Percentiles rank a stretch among this genome's conserved stretches.
Evolutionary conservation across 2,329 filamentous ascomycete genomes (phyloP).

Genomic region (Stachybotrys chartarum): DNA sequence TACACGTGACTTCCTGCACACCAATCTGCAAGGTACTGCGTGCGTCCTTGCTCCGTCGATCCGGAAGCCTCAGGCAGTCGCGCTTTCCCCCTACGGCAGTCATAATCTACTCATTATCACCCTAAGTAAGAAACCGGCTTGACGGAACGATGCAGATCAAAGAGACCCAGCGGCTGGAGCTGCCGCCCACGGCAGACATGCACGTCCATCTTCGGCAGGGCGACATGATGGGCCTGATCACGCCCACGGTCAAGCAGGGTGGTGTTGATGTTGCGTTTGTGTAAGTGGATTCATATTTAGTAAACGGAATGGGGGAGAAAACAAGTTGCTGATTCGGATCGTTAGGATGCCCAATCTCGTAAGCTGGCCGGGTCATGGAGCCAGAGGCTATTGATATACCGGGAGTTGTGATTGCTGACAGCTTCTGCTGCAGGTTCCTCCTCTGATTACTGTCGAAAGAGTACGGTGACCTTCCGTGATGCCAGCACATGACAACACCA

Average conservation of each 20-base stretch:
- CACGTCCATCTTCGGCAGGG: constrained; percentile 67
- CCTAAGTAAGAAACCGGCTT: too few relatives aligned
- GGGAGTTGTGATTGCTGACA: neutral
- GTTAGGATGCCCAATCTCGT: constrained; percentile 54
- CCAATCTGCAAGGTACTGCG: too few relatives aligned
- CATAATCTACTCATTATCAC: too few relatives aligned
- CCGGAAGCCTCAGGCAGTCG: neutral
- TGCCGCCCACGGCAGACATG: constrained; percentile 60
- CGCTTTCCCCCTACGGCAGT: neutral
- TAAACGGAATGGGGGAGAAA: neutral
- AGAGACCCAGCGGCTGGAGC: constrained; percentile 33
- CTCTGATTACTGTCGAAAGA: constrained; percentile 48
- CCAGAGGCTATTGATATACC: too few relatives aligned
- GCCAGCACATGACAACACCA: constrained; percentile 1
- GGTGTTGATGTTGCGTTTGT: constrained; percentile 59
- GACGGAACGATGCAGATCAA: constrained; percentile 25
- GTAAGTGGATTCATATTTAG: neutral
- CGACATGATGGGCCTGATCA: constrained; percentile 52
- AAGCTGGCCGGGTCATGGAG: constrained; percentile 6
- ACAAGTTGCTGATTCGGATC: neutral
- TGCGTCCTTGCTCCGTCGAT: neutral
- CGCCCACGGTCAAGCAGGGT: constrained; percentile 45
- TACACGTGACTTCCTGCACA: neutral
- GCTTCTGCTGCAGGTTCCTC: constrained; percentile 29
- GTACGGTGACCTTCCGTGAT: constrained; percentile 3